A percentile compares a stretch with the other conserved stretches of the same genome.
These are phyloP conservation scores for Grammothele lineata DNA, from an alignment of 768 basidiomycete genomes.

Conservation along the genomic window DNA sequence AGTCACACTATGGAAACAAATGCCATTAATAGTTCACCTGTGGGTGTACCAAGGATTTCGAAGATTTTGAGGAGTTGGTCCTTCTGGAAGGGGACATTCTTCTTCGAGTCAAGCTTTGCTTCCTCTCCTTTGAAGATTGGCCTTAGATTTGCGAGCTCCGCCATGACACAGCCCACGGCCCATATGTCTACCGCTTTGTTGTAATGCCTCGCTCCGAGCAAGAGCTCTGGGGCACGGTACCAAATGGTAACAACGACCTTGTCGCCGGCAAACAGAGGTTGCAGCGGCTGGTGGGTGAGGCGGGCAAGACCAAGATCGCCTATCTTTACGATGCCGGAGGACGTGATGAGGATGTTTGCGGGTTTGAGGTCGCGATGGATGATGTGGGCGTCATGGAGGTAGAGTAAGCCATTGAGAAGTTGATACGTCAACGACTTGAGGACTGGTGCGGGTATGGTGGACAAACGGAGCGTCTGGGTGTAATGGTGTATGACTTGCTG, in stretches of 20 bases:
- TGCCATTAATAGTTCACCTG: slow-evolving; percentile 62
- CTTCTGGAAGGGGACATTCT: slow-evolving; percentile 94
- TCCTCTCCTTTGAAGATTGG: slow-evolving; percentile 99
- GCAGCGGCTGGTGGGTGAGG: slow-evolving; percentile 85
- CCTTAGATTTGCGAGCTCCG: slow-evolving; percentile 86
- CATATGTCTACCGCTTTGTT: slow-evolving; percentile 96
- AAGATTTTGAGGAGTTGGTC: slow-evolving; percentile 97
- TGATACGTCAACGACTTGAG: slow-evolving; percentile 94
- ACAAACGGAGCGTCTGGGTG: slow-evolving; percentile 75
- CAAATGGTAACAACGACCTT: slow-evolving; percentile 99
- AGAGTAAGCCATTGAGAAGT: slow-evolving; percentile 88
- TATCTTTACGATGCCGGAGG: slow-evolving; percentile 88
- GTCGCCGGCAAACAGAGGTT: slow-evolving; percentile 88
- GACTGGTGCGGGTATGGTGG: slow-evolving; percentile 67
- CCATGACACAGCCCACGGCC: slow-evolving; percentile 98
- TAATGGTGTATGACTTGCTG: slow-evolving; percentile 99
- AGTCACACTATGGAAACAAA: too few species aligned
- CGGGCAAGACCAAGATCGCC: slow-evolving; percentile 97
- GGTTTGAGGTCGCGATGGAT: slow-evolving; percentile 98
- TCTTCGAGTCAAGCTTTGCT: slow-evolving; percentile 95
- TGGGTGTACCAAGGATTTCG: slow-evolving; percentile 87
- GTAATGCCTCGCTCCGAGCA: slow-evolving; percentile 96
- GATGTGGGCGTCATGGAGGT: slow-evolving; percentile 92
- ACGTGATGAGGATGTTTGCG: slow-evolving; percentile 95
- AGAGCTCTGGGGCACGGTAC: slow-evolving; percentile 96